A percentile compares a stretch with the other conserved stretches of the same genome.
Evolutionary conservation across 441 rosid genomes (phyloP).

Genomic region (Populus hybrid): DNA sequence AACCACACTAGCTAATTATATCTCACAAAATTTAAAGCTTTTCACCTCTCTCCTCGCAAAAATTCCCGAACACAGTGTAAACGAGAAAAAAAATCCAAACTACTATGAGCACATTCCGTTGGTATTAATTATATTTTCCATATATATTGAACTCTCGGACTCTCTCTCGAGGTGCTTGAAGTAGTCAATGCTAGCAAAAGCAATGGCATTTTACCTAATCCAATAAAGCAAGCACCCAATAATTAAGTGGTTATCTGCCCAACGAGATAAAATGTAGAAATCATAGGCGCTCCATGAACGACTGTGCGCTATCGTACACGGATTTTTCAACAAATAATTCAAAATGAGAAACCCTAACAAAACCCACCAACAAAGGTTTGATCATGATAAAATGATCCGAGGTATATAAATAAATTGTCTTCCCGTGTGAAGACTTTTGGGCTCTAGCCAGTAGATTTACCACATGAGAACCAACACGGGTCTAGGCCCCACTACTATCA

Average conservation of each 20-base stretch:
- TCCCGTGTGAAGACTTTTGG: slow-evolving; percentile 18
- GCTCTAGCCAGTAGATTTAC: slow-evolving; percentile 2
- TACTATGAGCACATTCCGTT: neutral
- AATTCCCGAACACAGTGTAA: neutral
- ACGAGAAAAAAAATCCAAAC: too few species aligned
- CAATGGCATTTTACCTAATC: neutral
- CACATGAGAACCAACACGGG: slow-evolving; percentile 24
- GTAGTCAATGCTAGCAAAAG: neutral
- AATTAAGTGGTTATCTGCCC: neutral
- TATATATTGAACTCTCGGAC: neutral
- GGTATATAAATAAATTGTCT: neutral
- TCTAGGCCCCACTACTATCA: slow-evolving; percentile 24
- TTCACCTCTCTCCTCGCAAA: too few species aligned
- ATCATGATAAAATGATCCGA: neutral
- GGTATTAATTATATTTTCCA: neutral
- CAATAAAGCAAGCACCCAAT: neutral
- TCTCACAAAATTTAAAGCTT: neutral
- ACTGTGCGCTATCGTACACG: neutral
- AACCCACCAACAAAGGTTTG: neutral
- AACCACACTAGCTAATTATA: neutral
- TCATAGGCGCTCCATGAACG: neutral
- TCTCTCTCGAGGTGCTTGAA: neutral
- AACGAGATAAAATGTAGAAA: neutral
- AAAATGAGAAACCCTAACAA: neutral
- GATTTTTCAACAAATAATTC: too few species aligned